Evolutionary conservation across 495 filamentous ascomycete genomes (phyloP).

Genomic region (Hypoxylon intermedium): DNA sequence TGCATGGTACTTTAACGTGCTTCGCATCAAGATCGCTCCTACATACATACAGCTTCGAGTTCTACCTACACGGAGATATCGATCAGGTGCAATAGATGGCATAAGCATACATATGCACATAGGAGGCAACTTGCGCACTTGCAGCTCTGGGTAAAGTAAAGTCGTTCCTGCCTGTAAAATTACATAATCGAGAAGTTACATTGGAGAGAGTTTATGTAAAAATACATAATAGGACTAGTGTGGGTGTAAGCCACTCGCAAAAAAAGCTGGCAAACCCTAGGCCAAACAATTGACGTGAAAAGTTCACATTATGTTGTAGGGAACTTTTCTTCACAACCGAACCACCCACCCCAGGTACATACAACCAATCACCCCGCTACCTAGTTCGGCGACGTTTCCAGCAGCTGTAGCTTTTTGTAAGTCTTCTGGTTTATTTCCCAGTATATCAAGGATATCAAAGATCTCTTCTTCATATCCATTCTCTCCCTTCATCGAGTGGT

Average conservation of each 20-base stretch:
- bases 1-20: too few relatives aligned
- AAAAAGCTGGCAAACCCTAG: conserved; percentile 28
- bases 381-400: conserved; percentile 22
- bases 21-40: too few relatives aligned
- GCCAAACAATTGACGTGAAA: conserved; percentile 32
- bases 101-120: too few relatives aligned
- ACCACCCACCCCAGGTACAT: conserved; percentile 19
- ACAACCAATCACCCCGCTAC: conserved; percentile 40
- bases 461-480: neutral
- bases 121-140: too few relatives aligned
- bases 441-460: neutral
- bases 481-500: neutral
- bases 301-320: conserved; percentile 23
- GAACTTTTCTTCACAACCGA: conserved; percentile 37
- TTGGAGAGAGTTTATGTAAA: conserved; percentile 9
- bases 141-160: too few relatives aligned
- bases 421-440: conserved; percentile 10
- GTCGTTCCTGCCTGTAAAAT: neutral
- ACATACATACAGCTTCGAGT: too few relatives aligned
- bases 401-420: conserved; percentile 4
- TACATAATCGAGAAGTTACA: neutral
- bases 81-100: too few relatives aligned
- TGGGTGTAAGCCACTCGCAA: neutral
- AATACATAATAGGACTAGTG: conserved; percentile 27
- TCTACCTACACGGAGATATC: too few relatives aligned